A percentile compares a stretch with the other conserved stretches of the same genome.
Evolutionary conservation across 805 yeast genomes (phyloP).

Genomic region (Candida anglica): DNA sequence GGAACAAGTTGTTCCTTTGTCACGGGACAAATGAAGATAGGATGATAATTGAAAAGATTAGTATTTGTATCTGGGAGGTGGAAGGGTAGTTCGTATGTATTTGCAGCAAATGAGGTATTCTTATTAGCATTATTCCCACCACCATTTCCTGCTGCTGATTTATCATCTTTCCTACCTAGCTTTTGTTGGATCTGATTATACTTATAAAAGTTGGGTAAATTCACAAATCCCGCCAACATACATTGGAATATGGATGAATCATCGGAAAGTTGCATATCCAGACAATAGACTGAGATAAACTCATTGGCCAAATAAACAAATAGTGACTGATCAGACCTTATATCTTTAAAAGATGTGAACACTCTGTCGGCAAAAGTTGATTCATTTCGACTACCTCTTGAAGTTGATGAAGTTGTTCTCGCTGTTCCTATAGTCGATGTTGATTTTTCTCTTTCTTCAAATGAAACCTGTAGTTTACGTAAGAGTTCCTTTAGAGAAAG

Average conservation of each 20-base stretch:
- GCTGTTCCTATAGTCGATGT: not conserved
- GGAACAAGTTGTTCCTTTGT: conserved; percentile 41
- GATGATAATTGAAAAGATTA: conserved; percentile 38
- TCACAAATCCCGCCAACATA: conserved; percentile 35
- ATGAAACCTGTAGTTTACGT: too few species aligned
- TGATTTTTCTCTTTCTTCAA: conserved; percentile 6
- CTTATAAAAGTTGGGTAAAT: conserved; percentile 40
- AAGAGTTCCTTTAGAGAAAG: too few species aligned
- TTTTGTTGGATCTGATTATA: conserved; percentile 33
- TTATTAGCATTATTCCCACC: not conserved
- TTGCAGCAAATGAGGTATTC: conserved; percentile 13
- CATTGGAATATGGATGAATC: conserved; percentile 40
- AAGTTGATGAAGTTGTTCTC: not conserved
- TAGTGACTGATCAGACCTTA: conserved; percentile 24
- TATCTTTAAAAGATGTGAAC: conserved; percentile 23
- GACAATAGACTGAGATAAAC: conserved; percentile 36
- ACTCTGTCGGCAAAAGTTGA: conserved; percentile 26
- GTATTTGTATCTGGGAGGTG: conserved; percentile 37
- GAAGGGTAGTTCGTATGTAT: conserved; percentile 34
- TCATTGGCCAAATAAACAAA: conserved; percentile 35
- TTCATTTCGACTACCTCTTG: not conserved
- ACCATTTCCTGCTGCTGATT: not conserved
- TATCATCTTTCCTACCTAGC: too few species aligned
- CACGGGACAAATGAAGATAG: conserved; percentile 44
- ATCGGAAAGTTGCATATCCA: conserved; percentile 31